Percentiles rank a stretch among this genome's conserved stretches.
These are phyloP conservation scores for Irpex sp. DNA, from an alignment of 1,284 basidiomycete species.

Conservation along the genomic window DNA sequence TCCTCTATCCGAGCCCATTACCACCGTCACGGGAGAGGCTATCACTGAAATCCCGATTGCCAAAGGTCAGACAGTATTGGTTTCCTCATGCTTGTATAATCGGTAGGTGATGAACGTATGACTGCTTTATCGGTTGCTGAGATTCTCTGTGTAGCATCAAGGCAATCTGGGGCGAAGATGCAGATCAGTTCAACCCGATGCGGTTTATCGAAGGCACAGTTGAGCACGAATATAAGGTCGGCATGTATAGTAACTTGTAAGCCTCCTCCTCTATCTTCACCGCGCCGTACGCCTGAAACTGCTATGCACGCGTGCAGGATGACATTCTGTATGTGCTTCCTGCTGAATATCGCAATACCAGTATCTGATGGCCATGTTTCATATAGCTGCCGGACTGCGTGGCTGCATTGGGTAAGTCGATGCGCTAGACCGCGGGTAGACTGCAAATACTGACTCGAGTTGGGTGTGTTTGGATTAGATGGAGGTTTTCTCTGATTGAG, in stretches of 20 bases:
- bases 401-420: neutral
- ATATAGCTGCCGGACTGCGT: neutral
- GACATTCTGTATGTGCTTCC: neutral
- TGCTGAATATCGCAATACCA: neutral
- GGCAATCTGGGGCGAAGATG: conserved; percentile 46
- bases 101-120: conserved; percentile 21
- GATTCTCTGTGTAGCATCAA: conserved; percentile 18
- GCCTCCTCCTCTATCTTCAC: conserved; percentile 13
- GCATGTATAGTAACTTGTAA: conserved; percentile 51
- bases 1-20: conserved; percentile 35
- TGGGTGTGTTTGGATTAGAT: neutral
- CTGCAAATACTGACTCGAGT: no score
- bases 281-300: neutral
- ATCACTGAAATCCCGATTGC: conserved; percentile 32
- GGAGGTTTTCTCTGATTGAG: neutral
- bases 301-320: neutral
- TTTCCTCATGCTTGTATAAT: conserved; percentile 28
- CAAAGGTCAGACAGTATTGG: conserved; percentile 35
- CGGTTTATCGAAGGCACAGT: conserved; percentile 35
- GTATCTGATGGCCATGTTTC: neutral
- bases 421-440: no score
- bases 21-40: conserved; percentile 25
- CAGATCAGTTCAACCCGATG: conserved; percentile 48
- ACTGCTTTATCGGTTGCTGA: neutral
- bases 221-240: conserved; percentile 37